Conservation (phyloP, 768 basidiomycete species). For the Mycena rosella region DNA sequence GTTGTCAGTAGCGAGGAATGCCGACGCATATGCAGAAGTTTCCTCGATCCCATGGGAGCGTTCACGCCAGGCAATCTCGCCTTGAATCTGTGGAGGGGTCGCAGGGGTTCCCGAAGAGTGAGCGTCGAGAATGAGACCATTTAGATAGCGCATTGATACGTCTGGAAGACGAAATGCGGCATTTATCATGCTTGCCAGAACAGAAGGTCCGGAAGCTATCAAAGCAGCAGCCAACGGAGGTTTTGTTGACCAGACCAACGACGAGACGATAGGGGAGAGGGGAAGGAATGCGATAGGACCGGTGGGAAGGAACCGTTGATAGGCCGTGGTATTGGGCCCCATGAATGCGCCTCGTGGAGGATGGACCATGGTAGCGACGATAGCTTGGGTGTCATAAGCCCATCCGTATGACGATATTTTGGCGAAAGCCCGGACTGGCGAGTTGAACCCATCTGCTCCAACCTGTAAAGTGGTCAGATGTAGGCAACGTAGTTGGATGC, state of each 20-base stretch:
- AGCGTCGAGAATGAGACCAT: constrained; percentile 70
- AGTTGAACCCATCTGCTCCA: constrained; percentile 96
- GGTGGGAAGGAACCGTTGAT: constrained; percentile 94
- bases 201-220: constrained; percentile 70
- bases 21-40: constrained; percentile 73
- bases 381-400: constrained; percentile 89
- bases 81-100: constrained; percentile 60
- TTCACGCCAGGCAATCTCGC: constrained; percentile 83
- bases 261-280: constrained; percentile 80
- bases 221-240: constrained; percentile 82
- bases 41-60: constrained; percentile 73
- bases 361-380: constrained; percentile 91
- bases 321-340: constrained; percentile 82
- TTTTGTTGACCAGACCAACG: constrained; percentile 94
- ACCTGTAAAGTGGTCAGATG: constrained; percentile 61
- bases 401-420: constrained; percentile 91
- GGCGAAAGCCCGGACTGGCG: constrained; percentile 90
- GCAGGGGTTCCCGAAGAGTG: constrained; percentile 60
- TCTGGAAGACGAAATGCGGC: constrained; percentile 90
- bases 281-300: constrained; percentile 98
- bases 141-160: constrained; percentile 76
- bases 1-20: constrained; percentile 42
- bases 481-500: neutral
- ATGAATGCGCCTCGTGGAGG: constrained; percentile 72
- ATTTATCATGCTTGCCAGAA: constrained; percentile 85